Percentiles rank a stretch among this genome's conserved stretches.
Conservation (phyloP, 1,284 basidiomycete genomes). For the Boletus mariae region DNA sequence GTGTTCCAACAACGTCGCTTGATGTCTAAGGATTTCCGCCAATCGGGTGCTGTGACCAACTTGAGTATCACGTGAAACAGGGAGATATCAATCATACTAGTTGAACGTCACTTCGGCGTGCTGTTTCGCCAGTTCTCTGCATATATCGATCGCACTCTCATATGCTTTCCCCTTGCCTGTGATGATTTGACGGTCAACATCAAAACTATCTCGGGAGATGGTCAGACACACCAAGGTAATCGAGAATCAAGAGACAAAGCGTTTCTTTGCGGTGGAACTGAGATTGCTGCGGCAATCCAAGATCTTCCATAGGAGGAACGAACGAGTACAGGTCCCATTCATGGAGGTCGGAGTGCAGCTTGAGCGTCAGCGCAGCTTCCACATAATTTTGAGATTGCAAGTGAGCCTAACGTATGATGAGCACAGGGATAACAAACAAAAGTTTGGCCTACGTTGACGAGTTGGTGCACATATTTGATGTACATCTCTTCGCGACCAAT, state of each 20-base stretch:
- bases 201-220: neutral
- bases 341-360: constrained; percentile 91
- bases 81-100: constrained; percentile 56
- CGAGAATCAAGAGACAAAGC: constrained; percentile 78
- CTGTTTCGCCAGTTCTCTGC: constrained; percentile 83
- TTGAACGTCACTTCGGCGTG: constrained; percentile 87
- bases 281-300: constrained; percentile 87
- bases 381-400: constrained; percentile 85
- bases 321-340: constrained; percentile 82
- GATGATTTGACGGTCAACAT: constrained; percentile 8
- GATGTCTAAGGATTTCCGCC: constrained; percentile 81
- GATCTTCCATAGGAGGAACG: constrained; percentile 81
- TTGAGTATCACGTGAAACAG: constrained; percentile 6
- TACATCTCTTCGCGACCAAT: constrained; percentile 88
- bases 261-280: constrained; percentile 95
- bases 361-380: constrained; percentile 89
- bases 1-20: constrained; percentile 79
- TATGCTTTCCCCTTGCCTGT: constrained; percentile 92
- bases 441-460: constrained; percentile 69
- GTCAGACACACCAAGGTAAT: constrained; percentile 71
- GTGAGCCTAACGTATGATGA: constrained; percentile 57
- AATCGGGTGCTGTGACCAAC: constrained; percentile 57
- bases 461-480: constrained; percentile 92
- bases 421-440: neutral
- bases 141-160: constrained; percentile 91